Evolutionary conservation across 139 green algal genomes (phyloP).

Genomic region (Desmodesmus armatus): DNA sequence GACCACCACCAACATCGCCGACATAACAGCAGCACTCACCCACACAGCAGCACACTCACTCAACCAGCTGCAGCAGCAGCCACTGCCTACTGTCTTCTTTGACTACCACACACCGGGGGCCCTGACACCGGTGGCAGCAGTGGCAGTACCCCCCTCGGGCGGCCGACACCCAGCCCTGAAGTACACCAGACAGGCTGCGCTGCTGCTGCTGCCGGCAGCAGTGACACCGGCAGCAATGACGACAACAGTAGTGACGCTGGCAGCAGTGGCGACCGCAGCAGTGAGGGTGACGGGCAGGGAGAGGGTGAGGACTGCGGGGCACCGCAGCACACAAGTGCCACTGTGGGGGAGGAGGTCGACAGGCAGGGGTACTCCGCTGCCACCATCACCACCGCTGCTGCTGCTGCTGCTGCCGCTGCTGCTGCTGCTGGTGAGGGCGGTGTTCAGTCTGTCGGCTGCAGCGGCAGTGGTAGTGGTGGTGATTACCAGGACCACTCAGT

Average conservation of each 20-base stretch:
- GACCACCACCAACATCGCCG: not conserved
- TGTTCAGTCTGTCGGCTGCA: not conserved
- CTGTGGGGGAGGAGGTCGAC: not conserved
- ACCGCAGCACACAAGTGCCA: not conserved
- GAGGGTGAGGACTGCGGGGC: not conserved
- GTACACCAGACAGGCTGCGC: not conserved
- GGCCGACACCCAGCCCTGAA: not conserved
- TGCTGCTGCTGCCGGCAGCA: not conserved
- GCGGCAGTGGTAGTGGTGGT: not conserved
- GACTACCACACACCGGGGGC: not conserved
- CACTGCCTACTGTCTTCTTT: not conserved
- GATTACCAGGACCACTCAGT: no score
- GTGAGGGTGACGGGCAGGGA: not conserved
- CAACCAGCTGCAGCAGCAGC: conserved; percentile 7
- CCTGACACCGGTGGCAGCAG: not conserved
- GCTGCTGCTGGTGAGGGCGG: not conserved
- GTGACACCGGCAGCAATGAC: not conserved
- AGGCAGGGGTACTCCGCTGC: not conserved
- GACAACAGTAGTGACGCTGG: not conserved
- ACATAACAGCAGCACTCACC: not conserved
- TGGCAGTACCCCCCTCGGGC: not conserved
- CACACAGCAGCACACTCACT: not conserved
- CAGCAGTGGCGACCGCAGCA: not conserved
- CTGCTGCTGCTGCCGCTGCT: not conserved
- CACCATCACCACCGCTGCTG: not conserved